phyloP scores from a whole-genome alignment of 1,284 basidiomycete species.

The Pyrrhoderma noxium region DNA sequence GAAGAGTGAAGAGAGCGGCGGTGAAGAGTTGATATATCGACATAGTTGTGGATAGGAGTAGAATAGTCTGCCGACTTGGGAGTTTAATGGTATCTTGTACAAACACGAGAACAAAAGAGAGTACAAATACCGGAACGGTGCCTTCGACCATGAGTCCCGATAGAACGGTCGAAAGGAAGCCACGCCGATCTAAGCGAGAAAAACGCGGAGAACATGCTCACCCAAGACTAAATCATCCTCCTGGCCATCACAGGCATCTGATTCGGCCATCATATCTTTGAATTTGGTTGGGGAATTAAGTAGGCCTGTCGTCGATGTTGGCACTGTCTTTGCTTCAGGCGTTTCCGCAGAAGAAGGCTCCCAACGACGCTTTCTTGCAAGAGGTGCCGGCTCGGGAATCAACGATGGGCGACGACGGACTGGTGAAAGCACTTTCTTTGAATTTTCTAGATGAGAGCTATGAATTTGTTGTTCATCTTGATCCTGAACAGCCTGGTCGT shows the following conservation, averaged over 20 bases:
- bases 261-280: conserved; percentile 33
- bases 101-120: neutral
- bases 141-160: neutral
- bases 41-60: neutral
- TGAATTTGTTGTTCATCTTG: conserved; percentile 4
- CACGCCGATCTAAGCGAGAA: conserved; percentile 18
- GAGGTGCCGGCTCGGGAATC: conserved; percentile 28
- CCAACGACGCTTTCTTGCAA: conserved; percentile 62
- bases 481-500: conserved; percentile 17
- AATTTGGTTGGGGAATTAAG: conserved; percentile 61
- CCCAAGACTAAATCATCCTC: conserved; percentile 42
- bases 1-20: neutral
- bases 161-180: conserved; percentile 14
- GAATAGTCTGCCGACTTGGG: neutral
- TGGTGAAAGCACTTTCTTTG: conserved; percentile 3
- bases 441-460: neutral
- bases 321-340: conserved; percentile 42
- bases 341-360: conserved; percentile 51
- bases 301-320: conserved; percentile 50
- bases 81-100: conserved; percentile 1
- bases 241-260: conserved; percentile 29
- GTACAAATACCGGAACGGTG: conserved; percentile 1
- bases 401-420: conserved; percentile 24
- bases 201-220: conserved; percentile 26
- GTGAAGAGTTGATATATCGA: neutral